phyloP scores from a whole-genome alignment of 495 filamentous ascomycete species.

The Extremus antarcticus region DNA sequence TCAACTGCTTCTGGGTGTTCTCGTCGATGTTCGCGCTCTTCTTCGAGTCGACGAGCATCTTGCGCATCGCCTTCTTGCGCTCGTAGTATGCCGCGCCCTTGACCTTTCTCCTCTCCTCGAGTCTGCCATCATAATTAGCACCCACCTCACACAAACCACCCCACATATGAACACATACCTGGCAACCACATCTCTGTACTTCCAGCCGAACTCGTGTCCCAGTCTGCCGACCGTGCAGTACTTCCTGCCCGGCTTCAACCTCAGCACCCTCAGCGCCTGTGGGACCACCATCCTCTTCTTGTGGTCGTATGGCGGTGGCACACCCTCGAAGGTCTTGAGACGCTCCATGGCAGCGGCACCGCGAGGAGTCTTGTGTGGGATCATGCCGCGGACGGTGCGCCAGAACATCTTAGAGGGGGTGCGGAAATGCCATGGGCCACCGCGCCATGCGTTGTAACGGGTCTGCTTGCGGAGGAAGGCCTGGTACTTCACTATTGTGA shows the following conservation, averaged over 20 bases:
- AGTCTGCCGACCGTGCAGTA: conserved; percentile 97
- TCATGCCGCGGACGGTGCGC: conserved; percentile 99
- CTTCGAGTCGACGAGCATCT: conserved; percentile 80
- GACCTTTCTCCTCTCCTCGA: conserved; percentile 98
- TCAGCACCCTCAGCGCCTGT: conserved; percentile 87
- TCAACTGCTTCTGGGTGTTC: conserved; percentile 58
- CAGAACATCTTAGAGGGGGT: conserved; percentile 98
- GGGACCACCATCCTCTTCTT: conserved; percentile 99
- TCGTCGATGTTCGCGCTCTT: conserved; percentile 80
- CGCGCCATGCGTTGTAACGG: conserved; percentile 96
- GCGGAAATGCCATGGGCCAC: conserved; percentile 99
- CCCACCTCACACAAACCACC: not conserved
- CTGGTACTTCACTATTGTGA: conserved; percentile 88
- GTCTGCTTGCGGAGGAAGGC: conserved; percentile 99
- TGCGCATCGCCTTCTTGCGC: conserved; percentile 91
- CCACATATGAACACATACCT: conserved; percentile 51
- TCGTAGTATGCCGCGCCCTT: conserved; percentile 99
- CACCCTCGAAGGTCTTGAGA: conserved; percentile 99
- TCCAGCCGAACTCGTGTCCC: conserved; percentile 98
- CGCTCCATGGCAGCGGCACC: conserved; percentile 92
- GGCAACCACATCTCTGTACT: conserved; percentile 97
- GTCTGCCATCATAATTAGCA: conserved; percentile 47
- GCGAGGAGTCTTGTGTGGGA: conserved; percentile 98
- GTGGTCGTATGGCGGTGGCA: conserved; percentile 97
- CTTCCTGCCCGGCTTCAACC: conserved; percentile 96